Evolutionary conservation across 2,329 filamentous ascomycete genomes (phyloP).

Genomic region (Ophiostoma quercus): DNA sequence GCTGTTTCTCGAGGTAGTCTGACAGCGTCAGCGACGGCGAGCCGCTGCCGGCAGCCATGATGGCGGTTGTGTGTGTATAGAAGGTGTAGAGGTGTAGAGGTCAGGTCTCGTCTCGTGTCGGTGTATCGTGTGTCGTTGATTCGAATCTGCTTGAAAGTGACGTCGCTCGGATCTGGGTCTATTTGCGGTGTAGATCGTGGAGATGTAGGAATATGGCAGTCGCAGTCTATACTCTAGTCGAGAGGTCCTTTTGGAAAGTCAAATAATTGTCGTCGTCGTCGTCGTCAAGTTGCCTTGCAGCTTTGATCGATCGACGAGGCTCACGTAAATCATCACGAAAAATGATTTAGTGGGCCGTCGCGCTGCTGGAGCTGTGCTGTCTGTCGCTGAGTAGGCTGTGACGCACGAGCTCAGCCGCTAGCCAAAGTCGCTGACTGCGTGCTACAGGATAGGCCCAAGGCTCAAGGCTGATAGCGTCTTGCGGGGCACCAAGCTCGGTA

Average conservation of each 20-base stretch:
- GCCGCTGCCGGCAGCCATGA: slow-evolving; percentile 16
- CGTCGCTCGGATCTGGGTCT: background rate
- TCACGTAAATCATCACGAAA: slow-evolving; percentile 1
- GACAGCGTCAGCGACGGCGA: slow-evolving; percentile 57
- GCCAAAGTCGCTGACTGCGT: background rate
- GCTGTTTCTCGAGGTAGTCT: slow-evolving; percentile 89
- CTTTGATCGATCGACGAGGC: background rate
- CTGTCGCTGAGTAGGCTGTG: background rate
- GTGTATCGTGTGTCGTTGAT: background rate
- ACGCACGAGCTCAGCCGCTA: background rate
- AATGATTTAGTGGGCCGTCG: slow-evolving; percentile 9
- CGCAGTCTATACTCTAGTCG: background rate
- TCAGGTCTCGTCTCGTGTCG: background rate
- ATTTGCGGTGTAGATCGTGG: background rate
- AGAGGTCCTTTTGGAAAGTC: no score
- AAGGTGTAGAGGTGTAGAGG: background rate
- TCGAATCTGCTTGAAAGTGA: background rate
- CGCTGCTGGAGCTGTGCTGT: slow-evolving; percentile 3
- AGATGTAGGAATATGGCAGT: background rate
- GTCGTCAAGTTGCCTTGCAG: background rate
- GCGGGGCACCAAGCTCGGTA: background rate
- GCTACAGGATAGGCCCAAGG: background rate
- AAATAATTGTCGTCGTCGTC: background rate
- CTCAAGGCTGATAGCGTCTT: background rate
- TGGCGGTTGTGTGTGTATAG: background rate